These are phyloP conservation scores for Sclerotinia nivalis DNA, from an alignment of 2,329 filamentous ascomycete species.

Conservation along the genomic window DNA sequence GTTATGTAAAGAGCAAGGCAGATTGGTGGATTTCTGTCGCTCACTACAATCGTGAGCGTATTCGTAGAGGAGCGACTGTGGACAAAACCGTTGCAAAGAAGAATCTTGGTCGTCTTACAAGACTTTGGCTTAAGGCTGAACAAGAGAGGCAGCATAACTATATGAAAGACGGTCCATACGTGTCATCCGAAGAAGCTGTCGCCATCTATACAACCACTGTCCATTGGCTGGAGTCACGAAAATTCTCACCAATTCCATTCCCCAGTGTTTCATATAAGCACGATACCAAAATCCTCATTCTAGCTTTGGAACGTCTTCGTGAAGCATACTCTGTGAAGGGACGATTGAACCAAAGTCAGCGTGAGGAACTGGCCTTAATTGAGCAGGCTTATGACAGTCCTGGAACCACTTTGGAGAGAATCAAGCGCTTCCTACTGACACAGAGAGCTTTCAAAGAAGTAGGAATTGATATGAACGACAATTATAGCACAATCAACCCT, in stretches of 20 bases:
- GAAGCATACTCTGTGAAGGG: constrained; percentile 99
- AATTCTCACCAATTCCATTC: constrained; percentile 98
- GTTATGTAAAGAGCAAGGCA: constrained; percentile 98
- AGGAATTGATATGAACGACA: constrained; percentile 99
- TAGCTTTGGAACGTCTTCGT: constrained; percentile 87
- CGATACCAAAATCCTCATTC: constrained; percentile 96
- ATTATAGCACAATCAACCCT: constrained; percentile 98
- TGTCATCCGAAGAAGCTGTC: constrained; percentile 96
- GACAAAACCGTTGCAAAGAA: constrained; percentile 99
- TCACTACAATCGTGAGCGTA: constrained; percentile 97
- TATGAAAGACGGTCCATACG: constrained; percentile 98
- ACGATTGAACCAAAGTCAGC: constrained; percentile 92
- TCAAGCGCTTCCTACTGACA: constrained; percentile 95
- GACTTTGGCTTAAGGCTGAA: constrained; percentile 96
- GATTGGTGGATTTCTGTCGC: constrained; percentile 99
- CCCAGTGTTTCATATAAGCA: constrained; percentile 99
- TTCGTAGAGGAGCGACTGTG: constrained; percentile 91
- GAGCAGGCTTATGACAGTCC: constrained; percentile 98
- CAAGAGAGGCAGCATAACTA: constrained; percentile 99
- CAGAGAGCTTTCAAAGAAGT: constrained; percentile 99
- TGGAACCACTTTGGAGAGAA: constrained; percentile 90
- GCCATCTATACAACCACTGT: constrained; percentile 99
- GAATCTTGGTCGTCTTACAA: constrained; percentile 90
- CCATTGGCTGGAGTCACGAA: constrained; percentile 96
- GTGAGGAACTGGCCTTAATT: constrained; percentile 93